phyloP scores from a whole-genome alignment of 73 alveolate species.

The Blepharisma japonicum region DNA sequence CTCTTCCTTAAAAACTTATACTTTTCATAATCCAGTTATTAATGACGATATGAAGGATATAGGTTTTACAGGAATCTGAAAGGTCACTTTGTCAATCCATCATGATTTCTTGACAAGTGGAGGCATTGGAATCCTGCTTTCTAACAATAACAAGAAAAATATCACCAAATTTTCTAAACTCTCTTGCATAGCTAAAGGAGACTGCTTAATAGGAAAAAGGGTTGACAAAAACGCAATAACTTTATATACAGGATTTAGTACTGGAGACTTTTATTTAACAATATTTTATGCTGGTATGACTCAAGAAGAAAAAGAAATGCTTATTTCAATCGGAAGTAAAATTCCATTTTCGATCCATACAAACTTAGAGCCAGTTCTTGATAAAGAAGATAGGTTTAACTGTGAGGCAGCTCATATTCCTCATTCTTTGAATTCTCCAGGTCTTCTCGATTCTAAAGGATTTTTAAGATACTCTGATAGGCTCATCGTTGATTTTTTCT shows the following conservation, averaged over 20 bases:
- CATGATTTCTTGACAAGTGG: conserved; percentile 10
- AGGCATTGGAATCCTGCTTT: not conserved
- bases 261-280: not conserved
- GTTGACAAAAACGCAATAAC: not conserved
- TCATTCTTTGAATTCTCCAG: not conserved
- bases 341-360: not conserved
- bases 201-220: not conserved
- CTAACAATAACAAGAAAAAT: not conserved
- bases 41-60: not conserved
- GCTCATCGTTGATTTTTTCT: not conserved
- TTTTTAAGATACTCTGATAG: not conserved
- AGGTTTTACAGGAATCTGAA: conserved; percentile 16
- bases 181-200: not conserved
- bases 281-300: not conserved
- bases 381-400: conserved; percentile 28
- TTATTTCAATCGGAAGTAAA: not conserved
- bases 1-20: not conserved
- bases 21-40: not conserved
- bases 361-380: not conserved
- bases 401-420: conserved; percentile 17
- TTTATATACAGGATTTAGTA: not conserved
- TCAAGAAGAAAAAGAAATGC: not conserved
- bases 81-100: conserved; percentile 14
- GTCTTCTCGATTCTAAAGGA: not conserved
- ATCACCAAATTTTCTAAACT: not conserved